Conservation (phyloP, 2,329 filamentous ascomycete species). For the Hysterium pulicare region DNA sequence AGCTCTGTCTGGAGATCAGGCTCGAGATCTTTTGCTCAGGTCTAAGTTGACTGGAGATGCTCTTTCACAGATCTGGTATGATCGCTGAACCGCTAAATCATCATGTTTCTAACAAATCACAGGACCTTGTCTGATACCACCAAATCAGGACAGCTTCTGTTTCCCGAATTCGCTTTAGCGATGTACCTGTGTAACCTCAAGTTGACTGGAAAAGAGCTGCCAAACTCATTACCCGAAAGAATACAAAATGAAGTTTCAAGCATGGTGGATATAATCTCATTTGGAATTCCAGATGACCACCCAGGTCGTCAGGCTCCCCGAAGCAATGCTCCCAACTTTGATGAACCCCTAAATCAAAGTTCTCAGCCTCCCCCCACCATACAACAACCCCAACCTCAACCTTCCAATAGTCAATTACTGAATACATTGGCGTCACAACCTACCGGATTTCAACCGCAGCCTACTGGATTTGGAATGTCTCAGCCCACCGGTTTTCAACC, state of each 20-base stretch:
- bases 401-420: constrained; percentile 64
- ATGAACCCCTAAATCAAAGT: constrained; percentile 51
- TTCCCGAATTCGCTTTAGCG: constrained; percentile 93
- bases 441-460: constrained; percentile 54
- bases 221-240: constrained; percentile 70
- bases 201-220: constrained; percentile 80
- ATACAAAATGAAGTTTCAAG: constrained; percentile 97
- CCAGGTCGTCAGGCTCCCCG: constrained; percentile 48
- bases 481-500: constrained; percentile 65
- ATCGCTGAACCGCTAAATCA: constrained; percentile 13
- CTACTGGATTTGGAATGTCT: constrained; percentile 57
- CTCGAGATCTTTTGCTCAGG: constrained; percentile 80
- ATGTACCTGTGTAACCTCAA: constrained; percentile 99
- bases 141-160: constrained; percentile 91
- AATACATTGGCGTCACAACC: constrained; percentile 49
- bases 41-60: constrained; percentile 85
- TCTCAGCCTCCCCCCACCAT: constrained; percentile 49
- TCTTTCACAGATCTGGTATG: constrained; percentile 87
- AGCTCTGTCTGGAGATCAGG: constrained; percentile 87
- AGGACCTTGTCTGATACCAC: constrained; percentile 94
- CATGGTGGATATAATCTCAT: constrained; percentile 99
- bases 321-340: constrained; percentile 70
- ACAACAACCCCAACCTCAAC: constrained; percentile 57
- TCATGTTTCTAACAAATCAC: constrained; percentile 17
- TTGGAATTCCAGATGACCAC: constrained; percentile 76